phyloP scores from a whole-genome alignment of 257 asterid genomes.

The Thymus mandschuricus region DNA sequence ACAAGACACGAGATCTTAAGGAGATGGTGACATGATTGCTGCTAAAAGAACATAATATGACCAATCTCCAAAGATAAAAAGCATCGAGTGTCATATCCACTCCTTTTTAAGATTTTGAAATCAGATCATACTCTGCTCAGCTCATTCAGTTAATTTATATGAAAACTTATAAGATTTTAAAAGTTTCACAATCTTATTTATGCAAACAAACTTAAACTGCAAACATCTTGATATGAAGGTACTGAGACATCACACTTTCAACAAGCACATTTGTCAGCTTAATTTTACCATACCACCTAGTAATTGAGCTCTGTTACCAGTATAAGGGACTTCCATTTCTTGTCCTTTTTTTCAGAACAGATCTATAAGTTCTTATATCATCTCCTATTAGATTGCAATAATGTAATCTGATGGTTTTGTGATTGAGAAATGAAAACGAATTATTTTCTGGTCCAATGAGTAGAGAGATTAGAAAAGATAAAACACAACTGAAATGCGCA shows the following conservation, averaged over 20 bases:
- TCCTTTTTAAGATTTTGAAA: conserved; percentile 3
- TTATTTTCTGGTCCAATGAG: no score
- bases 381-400: background rate
- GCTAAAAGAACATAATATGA: background rate
- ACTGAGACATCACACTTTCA: background rate
- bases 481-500: background rate
- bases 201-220: background rate
- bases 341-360: background rate
- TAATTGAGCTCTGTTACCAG: background rate
- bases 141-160: conserved; percentile 1
- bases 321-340: background rate
- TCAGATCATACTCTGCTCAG: background rate
- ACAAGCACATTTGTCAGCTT: background rate
- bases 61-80: background rate
- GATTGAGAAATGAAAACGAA: no score
- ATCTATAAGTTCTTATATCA: background rate
- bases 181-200: background rate
- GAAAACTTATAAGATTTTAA: background rate
- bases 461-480: background rate
- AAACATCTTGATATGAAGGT: background rate
- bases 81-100: conserved; percentile 18
- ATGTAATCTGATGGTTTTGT: background rate
- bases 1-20: conserved; percentile 7
- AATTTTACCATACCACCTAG: background rate
- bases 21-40: conserved; percentile 9